Conservation (phyloP, 83 land plant species). For the Larix sibirica region DNA sequence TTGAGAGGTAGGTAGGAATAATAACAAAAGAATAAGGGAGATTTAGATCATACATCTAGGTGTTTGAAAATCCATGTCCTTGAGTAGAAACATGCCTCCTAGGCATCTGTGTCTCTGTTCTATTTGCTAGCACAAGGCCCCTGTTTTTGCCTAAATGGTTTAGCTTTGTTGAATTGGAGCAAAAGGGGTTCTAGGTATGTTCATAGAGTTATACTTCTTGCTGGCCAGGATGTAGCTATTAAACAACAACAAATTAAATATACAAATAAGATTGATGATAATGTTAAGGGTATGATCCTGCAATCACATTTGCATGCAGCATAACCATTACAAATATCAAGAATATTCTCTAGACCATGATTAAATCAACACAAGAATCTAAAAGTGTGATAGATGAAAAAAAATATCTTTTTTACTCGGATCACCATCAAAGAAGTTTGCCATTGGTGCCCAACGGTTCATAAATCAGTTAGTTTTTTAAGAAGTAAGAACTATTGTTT, state of each 20-base stretch:
- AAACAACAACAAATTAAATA: slow-evolving; percentile 68
- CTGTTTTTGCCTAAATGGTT: slow-evolving; percentile 88
- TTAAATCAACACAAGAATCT: too few species aligned
- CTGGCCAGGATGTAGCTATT: slow-evolving; percentile 86
- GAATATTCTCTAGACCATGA: too few species aligned
- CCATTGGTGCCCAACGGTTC: too few species aligned
- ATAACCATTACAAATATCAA: too few species aligned
- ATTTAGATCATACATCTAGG: slow-evolving; percentile 27
- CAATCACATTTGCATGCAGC: too few species aligned
- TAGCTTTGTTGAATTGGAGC: slow-evolving; percentile 71
- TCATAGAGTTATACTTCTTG: slow-evolving; percentile 69
- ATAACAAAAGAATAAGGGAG: slow-evolving; percentile 21
- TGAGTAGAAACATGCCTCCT: slow-evolving; percentile 40
- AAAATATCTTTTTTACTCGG: too few species aligned
- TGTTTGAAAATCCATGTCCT: slow-evolving; percentile 43
- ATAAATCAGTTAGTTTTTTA: too few species aligned
- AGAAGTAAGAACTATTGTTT: too few species aligned
- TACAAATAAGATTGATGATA: too few species aligned
- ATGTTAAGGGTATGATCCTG: too few species aligned
- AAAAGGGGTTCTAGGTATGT: slow-evolving; percentile 93
- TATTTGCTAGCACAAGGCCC: slow-evolving; percentile 84
- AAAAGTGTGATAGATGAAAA: too few species aligned
- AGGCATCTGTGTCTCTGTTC: slow-evolving; percentile 90
- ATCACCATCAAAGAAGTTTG: too few species aligned
- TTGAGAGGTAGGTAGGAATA: slow-evolving; percentile 28